Conservation (phyloP, 345 rosid genomes). For the Reutealis trisperma region DNA sequence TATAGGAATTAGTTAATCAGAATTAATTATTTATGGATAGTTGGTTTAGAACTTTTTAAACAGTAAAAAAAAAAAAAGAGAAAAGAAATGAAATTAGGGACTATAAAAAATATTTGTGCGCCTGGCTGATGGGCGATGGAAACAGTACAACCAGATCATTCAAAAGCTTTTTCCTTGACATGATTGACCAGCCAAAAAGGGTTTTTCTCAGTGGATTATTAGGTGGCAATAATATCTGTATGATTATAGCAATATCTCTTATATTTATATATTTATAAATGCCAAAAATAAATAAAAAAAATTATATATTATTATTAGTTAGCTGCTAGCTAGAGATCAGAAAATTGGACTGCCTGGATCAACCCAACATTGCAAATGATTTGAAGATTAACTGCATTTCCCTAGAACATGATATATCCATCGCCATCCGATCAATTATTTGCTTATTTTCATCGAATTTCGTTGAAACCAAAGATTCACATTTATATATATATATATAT, state of each 20-base stretch:
- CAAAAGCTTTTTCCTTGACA: slow-evolving; percentile 57
- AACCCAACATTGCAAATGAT: slow-evolving; percentile 48
- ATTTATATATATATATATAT: not conserved
- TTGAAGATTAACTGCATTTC: slow-evolving; percentile 35
- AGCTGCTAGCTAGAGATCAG: no score
- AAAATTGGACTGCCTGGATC: slow-evolving; percentile 43
- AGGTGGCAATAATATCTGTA: slow-evolving; percentile 63
- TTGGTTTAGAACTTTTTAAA: not conserved
- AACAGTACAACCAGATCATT: slow-evolving; percentile 20
- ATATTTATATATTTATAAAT: not conserved
- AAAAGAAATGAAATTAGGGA: slow-evolving; percentile 8
- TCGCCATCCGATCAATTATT: slow-evolving; percentile 29
- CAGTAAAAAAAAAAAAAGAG: not conserved
- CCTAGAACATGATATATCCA: slow-evolving; percentile 28
- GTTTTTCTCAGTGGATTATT: slow-evolving; percentile 58
- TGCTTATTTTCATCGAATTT: slow-evolving; percentile 15
- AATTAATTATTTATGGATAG: not conserved
- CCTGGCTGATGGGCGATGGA: slow-evolving; percentile 39
- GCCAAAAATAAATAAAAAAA: not conserved
- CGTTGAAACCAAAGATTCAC: not conserved
- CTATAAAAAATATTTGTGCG: slow-evolving; percentile 27
- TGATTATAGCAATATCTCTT: slow-evolving; percentile 36
- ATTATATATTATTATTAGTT: no score
- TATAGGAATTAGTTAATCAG: no score
- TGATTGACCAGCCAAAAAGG: slow-evolving; percentile 50